Evolutionary conservation across 495 filamentous ascomycete species (phyloP), one percentile per base, ranked within the genome.

Genomic region (Cairneyella variabilis): DNA sequence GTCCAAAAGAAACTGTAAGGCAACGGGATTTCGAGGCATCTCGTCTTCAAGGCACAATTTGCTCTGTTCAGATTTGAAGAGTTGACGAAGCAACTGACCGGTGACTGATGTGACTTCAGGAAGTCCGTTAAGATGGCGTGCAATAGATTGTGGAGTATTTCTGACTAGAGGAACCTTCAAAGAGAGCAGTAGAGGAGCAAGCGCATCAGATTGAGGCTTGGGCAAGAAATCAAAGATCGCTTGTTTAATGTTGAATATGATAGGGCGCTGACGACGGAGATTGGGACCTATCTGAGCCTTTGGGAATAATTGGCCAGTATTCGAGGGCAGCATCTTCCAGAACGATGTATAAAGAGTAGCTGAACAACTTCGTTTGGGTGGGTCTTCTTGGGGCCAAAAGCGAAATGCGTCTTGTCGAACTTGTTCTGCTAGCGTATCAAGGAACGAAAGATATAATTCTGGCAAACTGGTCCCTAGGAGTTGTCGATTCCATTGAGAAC

Each of bases 401-500:
- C 45, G 17, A 47, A 71, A 71, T 4, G 58, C 61, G 11, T 55
- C 22, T 6, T 52, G 25, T 21, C 64, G 54, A 16, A 58, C 23
- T 7, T 53, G 56, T 16, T 57, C 30, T 42, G 57, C 60, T 40
- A 72, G 45, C 27, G 63, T 22, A 12, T 55, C 53, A 16, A 73
- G 48, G 18, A 73, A 62, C 2, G 53, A 46, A 22, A 72, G 40
- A 51, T 73, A 75, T 11, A 75, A 48, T 1, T 56, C 43, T 17
- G 69, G 64, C 10, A 75, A 41, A 12, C 48, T 51, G 8, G 54
- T 30, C 27, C 54, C 41, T 4, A 73, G 59, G 21, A 75, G 65
- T 67, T 71, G 71, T n/a, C 28, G 36, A 23, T 75, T 75, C 72
- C 72, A 75, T 17, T 30, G 44, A 4, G 64, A 58, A 36, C 55